These are phyloP conservation scores for Pseudogymnoascus sp. DNA, from an alignment of 2,329 filamentous ascomycete genomes.

Conservation along the genomic window DNA sequence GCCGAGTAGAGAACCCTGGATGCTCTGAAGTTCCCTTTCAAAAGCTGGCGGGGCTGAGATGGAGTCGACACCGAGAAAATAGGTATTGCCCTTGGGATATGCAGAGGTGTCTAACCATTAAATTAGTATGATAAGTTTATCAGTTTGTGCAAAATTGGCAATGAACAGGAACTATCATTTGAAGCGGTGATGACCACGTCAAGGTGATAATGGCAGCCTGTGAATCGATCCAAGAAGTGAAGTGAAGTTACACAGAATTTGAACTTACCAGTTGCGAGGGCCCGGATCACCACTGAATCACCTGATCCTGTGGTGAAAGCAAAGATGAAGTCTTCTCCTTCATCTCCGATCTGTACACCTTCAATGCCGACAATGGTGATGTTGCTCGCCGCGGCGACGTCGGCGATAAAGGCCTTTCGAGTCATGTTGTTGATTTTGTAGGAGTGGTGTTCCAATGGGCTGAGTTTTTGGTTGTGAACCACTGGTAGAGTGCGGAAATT, in stretches of 20 bases:
- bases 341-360: conserved; percentile 50
- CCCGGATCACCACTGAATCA: conserved; percentile 20
- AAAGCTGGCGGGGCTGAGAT: conserved; percentile 37
- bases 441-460: too few species aligned
- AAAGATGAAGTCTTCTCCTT: conserved; percentile 66
- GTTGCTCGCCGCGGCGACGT: conserved; percentile 36
- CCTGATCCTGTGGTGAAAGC: conserved; percentile 34
- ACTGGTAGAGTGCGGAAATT: background rate
- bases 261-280: conserved; percentile 19
- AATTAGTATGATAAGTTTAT: background rate
- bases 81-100: conserved; percentile 51
- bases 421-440: conserved; percentile 42
- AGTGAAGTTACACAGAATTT: conserved; percentile 13
- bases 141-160: background rate
- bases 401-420: conserved; percentile 54
- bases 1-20: conserved; percentile 18
- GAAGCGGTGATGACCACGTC: background rate
- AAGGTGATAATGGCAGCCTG: background rate
- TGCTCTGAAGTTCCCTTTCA: conserved; percentile 26
- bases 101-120: conserved; percentile 29
- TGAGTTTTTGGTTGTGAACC: background rate
- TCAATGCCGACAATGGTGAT: conserved; percentile 40
- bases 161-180: background rate
- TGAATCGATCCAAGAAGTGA: background rate
- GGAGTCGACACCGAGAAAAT: conserved; percentile 44